A percentile compares a stretch with the other conserved stretches of the same genome.
phyloP scores from a whole-genome alignment of 2,329 filamentous ascomycete species.

The Cucurbitaria berberidis region DNA sequence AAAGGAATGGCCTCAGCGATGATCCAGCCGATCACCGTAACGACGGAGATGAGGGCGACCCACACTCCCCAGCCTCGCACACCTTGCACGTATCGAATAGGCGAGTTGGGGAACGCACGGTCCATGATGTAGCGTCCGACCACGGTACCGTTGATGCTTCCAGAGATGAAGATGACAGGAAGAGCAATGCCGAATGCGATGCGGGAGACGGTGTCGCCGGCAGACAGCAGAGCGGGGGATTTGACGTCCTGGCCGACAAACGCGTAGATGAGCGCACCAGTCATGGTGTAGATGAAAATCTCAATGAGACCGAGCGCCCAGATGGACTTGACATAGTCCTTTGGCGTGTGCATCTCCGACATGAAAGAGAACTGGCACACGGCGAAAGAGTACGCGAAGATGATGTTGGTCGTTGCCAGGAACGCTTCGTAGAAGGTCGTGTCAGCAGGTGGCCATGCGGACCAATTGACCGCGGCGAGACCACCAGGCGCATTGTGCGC shows the following conservation, averaged over 20 bases:
- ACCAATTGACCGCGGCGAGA: constrained; percentile 36
- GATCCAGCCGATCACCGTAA: constrained; percentile 70
- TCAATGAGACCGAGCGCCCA: constrained; percentile 65
- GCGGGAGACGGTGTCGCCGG: constrained; percentile 64
- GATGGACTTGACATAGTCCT: constrained; percentile 64
- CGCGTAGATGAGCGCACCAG: constrained; percentile 72
- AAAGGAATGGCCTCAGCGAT: constrained; percentile 74
- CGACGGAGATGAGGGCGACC: constrained; percentile 60
- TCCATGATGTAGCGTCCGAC: constrained; percentile 70
- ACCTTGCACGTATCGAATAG: constrained; percentile 48
- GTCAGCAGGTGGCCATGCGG: constrained; percentile 38
- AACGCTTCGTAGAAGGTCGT: constrained; percentile 71
- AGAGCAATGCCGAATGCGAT: constrained; percentile 74
- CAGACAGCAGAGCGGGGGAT: constrained; percentile 70
- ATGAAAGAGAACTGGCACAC: constrained; percentile 74
- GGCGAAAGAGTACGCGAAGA: constrained; percentile 57
- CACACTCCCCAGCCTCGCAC: constrained; percentile 58
- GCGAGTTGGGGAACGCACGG: constrained; percentile 65
- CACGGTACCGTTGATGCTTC: constrained; percentile 72
- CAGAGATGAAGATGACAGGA: constrained; percentile 75
- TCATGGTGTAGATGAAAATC: constrained; percentile 68
- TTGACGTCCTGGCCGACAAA: constrained; percentile 68
- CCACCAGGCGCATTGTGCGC: constrained; percentile 41
- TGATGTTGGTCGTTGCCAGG: constrained; percentile 42
- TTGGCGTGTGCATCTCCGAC: constrained; percentile 68